phyloP scores from a whole-genome alignment of 2,329 filamentous ascomycete species.

The Talaromyces funiculosus region DNA sequence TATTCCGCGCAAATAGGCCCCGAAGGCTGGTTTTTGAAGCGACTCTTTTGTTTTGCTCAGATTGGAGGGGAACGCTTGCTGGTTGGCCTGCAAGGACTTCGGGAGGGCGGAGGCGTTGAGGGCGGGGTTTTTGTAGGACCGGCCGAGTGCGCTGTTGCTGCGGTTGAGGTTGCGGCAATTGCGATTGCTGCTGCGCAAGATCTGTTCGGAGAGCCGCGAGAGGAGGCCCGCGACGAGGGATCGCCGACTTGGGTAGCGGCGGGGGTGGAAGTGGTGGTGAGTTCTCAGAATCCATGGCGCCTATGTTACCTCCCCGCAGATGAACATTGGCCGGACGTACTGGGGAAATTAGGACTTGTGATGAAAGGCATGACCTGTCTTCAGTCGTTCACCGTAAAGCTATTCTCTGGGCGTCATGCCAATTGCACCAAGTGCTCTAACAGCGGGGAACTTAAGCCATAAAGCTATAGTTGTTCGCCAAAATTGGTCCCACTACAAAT shows the following conservation, averaged over 20 bases:
- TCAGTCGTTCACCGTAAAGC: not conserved
- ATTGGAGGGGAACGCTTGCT: slow-evolving; percentile 29
- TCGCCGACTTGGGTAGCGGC: slow-evolving; percentile 23
- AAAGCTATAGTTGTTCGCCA: not conserved
- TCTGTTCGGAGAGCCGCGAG: slow-evolving; percentile 35
- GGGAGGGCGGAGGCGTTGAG: slow-evolving; percentile 29
- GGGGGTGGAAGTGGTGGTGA: not conserved
- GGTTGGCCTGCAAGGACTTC: slow-evolving; percentile 24
- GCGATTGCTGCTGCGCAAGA: slow-evolving; percentile 28
- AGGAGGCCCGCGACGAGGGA: slow-evolving; percentile 33
- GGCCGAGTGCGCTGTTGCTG: slow-evolving; percentile 18
- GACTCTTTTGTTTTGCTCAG: slow-evolving; percentile 27
- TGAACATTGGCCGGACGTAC: slow-evolving; percentile 1
- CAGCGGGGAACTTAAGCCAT: not conserved
- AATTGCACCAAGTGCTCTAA: no score
- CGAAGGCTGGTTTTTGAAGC: slow-evolving; percentile 34
- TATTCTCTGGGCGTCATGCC: not conserved
- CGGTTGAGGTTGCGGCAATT: slow-evolving; percentile 19
- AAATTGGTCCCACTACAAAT: not conserved
- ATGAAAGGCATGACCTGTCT: not conserved
- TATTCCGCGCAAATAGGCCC: slow-evolving; percentile 34
- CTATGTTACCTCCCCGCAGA: slow-evolving; percentile 6
- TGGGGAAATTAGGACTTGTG: not conserved
- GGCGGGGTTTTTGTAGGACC: slow-evolving; percentile 17
- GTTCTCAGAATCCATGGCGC: slow-evolving; percentile 14